Conservation (phyloP, 768 basidiomycete species). For the Termitomyces sp. region DNA sequence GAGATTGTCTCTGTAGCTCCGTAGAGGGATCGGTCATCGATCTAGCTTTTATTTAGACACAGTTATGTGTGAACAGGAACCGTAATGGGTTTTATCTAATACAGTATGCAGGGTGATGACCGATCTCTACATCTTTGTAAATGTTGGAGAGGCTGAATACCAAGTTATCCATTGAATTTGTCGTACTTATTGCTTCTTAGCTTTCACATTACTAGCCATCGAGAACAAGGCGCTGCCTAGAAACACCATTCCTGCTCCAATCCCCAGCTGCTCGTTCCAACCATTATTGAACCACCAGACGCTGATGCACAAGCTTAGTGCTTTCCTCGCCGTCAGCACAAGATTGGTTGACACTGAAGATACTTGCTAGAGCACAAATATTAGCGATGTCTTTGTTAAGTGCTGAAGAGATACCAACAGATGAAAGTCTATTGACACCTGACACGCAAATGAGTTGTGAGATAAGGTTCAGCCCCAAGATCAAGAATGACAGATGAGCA, state of each 20-base stretch:
- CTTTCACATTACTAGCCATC: slow-evolving; percentile 18
- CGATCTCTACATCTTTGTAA: too few relatives aligned
- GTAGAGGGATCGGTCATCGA: too few relatives aligned
- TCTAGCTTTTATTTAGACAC: too few relatives aligned
- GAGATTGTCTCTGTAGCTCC: too few relatives aligned
- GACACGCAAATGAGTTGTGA: slow-evolving; percentile 80
- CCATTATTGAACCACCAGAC: slow-evolving; percentile 82
- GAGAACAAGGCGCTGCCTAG: slow-evolving; percentile 60
- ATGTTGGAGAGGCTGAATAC: too few relatives aligned
- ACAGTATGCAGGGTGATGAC: too few relatives aligned
- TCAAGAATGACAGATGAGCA: slow-evolving; percentile 42
- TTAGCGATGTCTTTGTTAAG: not conserved
- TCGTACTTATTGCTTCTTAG: slow-evolving; percentile 15
- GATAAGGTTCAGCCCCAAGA: slow-evolving; percentile 58
- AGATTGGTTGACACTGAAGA: slow-evolving; percentile 81
- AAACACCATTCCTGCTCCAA: slow-evolving; percentile 74
- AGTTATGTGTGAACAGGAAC: too few relatives aligned
- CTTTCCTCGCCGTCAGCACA: slow-evolving; percentile 76
- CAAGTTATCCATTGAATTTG: not conserved
- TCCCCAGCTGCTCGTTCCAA: slow-evolving; percentile 58
- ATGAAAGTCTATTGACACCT: slow-evolving; percentile 77
- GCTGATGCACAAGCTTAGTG: slow-evolving; percentile 71
- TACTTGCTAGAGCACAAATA: slow-evolving; percentile 43
- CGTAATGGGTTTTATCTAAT: not conserved
- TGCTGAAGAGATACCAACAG: slow-evolving; percentile 40